These are phyloP conservation scores for Oropetium thomaeum DNA, from an alignment of 176 grass and related monocot genomes.

Conservation along the genomic window DNA sequence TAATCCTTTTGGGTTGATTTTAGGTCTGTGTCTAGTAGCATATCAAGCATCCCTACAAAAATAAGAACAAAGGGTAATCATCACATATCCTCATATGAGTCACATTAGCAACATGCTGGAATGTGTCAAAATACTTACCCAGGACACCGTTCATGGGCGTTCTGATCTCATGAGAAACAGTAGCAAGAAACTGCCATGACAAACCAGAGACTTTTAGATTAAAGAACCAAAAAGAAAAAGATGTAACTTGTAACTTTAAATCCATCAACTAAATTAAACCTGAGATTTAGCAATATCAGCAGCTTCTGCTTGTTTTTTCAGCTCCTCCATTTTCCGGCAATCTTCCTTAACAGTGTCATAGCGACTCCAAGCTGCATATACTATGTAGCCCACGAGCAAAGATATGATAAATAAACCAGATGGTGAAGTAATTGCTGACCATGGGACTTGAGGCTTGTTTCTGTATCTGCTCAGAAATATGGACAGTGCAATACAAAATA, in stretches of 20 bases:
- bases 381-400: constrained; percentile 81
- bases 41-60: constrained; percentile 90
- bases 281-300: constrained; percentile 99
- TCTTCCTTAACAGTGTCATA: constrained; percentile 96
- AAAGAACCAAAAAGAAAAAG: neutral
- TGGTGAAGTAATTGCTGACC: constrained; percentile 67
- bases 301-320: constrained; percentile 88
- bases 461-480: constrained; percentile 67
- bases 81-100: neutral
- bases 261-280: constrained; percentile 40
- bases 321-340: constrained; percentile 80
- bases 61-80: constrained; percentile 19
- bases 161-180: constrained; percentile 99
- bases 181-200: constrained; percentile 87
- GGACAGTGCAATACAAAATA: neutral
- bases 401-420: constrained; percentile 70
- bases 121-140: constrained; percentile 45
- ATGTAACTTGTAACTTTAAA: neutral
- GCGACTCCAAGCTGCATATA: constrained; percentile 84
- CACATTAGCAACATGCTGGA: neutral
- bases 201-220: constrained; percentile 29
- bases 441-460: constrained; percentile 62
- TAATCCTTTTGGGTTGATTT: constrained; percentile 81
- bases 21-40: constrained; percentile 82
- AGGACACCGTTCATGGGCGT: constrained; percentile 99